These are phyloP conservation scores for Amanita rubescens DNA, from an alignment of 768 basidiomycete genomes.

Conservation along the genomic window DNA sequence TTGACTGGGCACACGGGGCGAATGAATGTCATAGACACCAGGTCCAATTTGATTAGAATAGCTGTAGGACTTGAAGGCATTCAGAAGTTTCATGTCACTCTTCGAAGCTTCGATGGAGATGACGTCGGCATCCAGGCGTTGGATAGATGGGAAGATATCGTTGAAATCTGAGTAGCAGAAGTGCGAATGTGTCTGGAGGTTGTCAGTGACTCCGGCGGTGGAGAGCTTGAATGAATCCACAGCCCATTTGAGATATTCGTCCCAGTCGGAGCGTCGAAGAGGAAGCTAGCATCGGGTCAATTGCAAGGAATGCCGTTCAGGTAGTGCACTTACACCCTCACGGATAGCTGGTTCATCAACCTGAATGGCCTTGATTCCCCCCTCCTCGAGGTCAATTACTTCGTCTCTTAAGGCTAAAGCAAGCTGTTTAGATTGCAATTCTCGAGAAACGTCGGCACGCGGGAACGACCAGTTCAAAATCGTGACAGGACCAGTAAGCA, in stretches of 20 bases:
- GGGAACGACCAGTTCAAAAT: constrained; percentile 99
- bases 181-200: constrained; percentile 97
- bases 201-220: constrained; percentile 91
- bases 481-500: constrained; percentile 97
- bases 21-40: constrained; percentile 99
- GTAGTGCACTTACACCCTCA: constrained; percentile 69
- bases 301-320: constrained; percentile 9
- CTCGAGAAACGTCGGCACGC: constrained; percentile 93
- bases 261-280: constrained; percentile 94
- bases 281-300: constrained; percentile 55
- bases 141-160: constrained; percentile 97
- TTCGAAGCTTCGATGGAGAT: constrained; percentile 99
- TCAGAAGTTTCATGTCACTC: constrained; percentile 95
- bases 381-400: constrained; percentile 93
- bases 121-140: constrained; percentile 95
- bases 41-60: constrained; percentile 98
- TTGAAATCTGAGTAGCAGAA: constrained; percentile 99
- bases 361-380: constrained; percentile 96
- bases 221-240: constrained; percentile 98
- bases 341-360: constrained; percentile 99
- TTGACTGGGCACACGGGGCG: constrained; percentile 90
- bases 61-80: constrained; percentile 90
- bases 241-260: constrained; percentile 94
- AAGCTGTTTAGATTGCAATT: constrained; percentile 96
- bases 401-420: constrained; percentile 98